Evolutionary conservation across 495 filamentous ascomycete genomes (phyloP).

Genomic region (Penicillium verhagenii): DNA sequence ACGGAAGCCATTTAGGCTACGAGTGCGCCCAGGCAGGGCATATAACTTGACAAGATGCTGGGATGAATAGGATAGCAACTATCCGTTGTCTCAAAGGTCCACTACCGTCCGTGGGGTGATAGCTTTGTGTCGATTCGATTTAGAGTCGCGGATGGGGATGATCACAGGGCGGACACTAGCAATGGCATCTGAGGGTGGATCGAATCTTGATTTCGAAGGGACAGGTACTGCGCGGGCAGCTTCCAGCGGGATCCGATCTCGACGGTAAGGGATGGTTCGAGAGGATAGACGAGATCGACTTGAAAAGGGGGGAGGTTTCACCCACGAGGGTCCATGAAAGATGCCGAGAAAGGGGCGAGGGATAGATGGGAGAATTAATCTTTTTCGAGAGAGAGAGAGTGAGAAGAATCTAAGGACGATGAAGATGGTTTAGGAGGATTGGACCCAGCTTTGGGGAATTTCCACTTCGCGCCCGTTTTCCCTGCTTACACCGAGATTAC

Average conservation of each 20-base stretch:
- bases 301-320: conserved; percentile 10
- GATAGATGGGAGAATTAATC: conserved; percentile 6
- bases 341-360: conserved; percentile 13
- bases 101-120: conserved; percentile 20
- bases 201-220: background rate
- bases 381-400: conserved; percentile 14
- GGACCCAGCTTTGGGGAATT: background rate
- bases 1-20: conserved; percentile 41
- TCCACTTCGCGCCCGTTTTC: background rate
- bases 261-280: background rate
- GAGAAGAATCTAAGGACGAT: conserved; percentile 13
- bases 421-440: conserved; percentile 9
- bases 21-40: conserved; percentile 29
- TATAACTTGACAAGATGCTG: conserved; percentile 24
- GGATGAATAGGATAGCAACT: conserved; percentile 11
- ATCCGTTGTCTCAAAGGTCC: conserved; percentile 32
- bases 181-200: conserved; percentile 11
- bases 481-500: background rate
- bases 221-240: conserved; percentile 9
- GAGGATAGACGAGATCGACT: background rate
- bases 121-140: background rate
- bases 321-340: conserved; percentile 27
- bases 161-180: conserved; percentile 1
- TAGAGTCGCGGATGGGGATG: background rate
- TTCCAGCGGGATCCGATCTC: conserved; percentile 3